Base-by-base conservation (phyloP, 257 asterid genomes). In the Nicotiana otophora region DNA sequence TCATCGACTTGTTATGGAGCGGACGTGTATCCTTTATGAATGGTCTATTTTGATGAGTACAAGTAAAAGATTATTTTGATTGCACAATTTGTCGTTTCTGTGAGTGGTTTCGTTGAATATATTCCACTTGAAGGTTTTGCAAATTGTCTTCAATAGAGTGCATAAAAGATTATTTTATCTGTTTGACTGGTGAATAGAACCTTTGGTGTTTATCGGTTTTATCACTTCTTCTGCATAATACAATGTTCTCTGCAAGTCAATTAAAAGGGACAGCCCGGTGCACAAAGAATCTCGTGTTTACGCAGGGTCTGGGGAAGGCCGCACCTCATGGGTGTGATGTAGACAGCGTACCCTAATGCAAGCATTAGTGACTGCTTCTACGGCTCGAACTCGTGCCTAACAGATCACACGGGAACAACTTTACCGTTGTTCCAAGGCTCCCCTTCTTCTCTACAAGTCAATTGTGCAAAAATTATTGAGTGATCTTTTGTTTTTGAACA, bases 21-120 rank as follows among this genome's bases (percentile, higher is more conserved):
- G 89, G 72, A 92, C 99, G 75, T 90, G 99, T 96, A 96, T 94
- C 98, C 98, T 95, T 92, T 84, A 64, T 74, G 42, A 80, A 68
- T 33, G 65, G 77, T 81, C 60, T 60, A 72, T 55, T 72, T 72
- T 20, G 60, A 46, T 14, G 51, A 72, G 36, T 72, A 20, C 36
- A 62, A 78, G 83, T 74, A 51, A 72, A 46, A 74, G 39, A 74
- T 26, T 48, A 30, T 74, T 72, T 51, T 74, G 61, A 51, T 72
- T 48, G 20, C 80, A 26, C 42, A 15, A 74, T 51, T 51, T 75
- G 26, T 75, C 63, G 2, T 34, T 26, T 48, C 8, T 48, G 60
- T 51, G 63, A 26, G 80, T 51, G 15, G 42, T 48, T 57, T 75
- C 26, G 8, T 75, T 48, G 80, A 4, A 75, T 74, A 48, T 74